phyloP scores from a whole-genome alignment of 768 basidiomycete species.

The Leccinum variicolor region DNA sequence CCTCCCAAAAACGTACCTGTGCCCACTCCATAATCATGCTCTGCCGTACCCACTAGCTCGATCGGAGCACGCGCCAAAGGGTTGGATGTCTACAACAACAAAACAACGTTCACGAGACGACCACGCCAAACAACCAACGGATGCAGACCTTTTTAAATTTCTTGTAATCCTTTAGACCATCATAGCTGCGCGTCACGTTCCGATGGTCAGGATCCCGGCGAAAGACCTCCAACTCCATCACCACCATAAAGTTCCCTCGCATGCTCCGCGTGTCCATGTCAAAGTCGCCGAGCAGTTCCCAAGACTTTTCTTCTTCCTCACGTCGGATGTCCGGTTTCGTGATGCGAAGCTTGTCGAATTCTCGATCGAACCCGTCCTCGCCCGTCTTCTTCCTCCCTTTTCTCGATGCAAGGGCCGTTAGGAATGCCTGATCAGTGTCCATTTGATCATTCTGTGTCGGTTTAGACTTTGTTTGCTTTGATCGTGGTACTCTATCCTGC shows the following conservation, averaged over 20 bases:
- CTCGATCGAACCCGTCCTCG: conserved; percentile 72
- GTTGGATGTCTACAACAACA: conserved; percentile 25
- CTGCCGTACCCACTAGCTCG: conserved; percentile 49
- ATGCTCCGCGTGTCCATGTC: conserved; percentile 53
- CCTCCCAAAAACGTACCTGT: conserved; percentile 33
- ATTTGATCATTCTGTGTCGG: conserved; percentile 4
- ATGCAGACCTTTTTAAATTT: conserved; percentile 69
- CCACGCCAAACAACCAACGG: conserved; percentile 6
- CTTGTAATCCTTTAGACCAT: conserved; percentile 65
- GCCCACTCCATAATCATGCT: conserved; percentile 54
- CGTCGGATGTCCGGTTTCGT: conserved; percentile 55
- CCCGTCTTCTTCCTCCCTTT: conserved; percentile 60
- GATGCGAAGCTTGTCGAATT: conserved; percentile 76
- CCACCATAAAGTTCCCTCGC: conserved; percentile 78
- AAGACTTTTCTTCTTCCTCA: conserved; percentile 49
- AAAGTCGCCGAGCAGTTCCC: conserved; percentile 63
- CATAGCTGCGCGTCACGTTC: conserved; percentile 35
- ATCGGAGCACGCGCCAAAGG: conserved; percentile 35
- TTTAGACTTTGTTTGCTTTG: conserved; percentile 11
- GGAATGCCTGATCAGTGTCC: conserved; percentile 66
- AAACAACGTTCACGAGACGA: not conserved
- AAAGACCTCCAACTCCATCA: conserved; percentile 61
- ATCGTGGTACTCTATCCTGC: conserved; percentile 23
- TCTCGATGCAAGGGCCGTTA: conserved; percentile 70
- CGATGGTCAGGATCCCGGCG: conserved; percentile 25